Conservation (phyloP, 495 filamentous ascomycete genomes). For the Pyrenula massariospora region DNA sequence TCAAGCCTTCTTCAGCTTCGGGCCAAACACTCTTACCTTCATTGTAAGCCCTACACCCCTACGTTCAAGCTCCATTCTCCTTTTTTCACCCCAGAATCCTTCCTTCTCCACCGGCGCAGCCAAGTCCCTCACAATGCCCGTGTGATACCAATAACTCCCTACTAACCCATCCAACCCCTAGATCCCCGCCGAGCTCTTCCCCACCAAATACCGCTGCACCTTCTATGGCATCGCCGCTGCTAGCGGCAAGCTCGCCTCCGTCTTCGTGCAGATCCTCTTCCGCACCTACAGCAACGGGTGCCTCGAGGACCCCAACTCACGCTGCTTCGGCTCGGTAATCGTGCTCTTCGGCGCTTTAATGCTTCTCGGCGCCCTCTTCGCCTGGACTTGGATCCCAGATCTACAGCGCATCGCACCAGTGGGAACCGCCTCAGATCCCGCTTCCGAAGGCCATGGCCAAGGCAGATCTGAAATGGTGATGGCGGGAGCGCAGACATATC, state of each 20-base stretch:
- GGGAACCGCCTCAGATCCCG: background rate
- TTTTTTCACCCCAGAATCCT: too few relatives aligned
- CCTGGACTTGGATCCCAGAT: constrained; percentile 7
- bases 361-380: constrained; percentile 8
- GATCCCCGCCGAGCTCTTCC: constrained; percentile 35
- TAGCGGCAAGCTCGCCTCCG: constrained; percentile 31
- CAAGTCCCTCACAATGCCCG: too few relatives aligned
- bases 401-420: background rate
- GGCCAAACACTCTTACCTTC: constrained; percentile 49
- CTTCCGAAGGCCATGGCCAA: background rate
- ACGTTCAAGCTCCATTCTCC: background rate
- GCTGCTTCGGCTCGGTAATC: background rate
- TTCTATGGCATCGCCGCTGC: constrained; percentile 33
- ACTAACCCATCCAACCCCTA: constrained; percentile 1
- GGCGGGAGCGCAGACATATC: background rate
- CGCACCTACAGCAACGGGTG: constrained; percentile 1
- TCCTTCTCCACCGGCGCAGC: too few relatives aligned
- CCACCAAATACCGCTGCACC: constrained; percentile 32
- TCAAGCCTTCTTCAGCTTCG: constrained; percentile 53
- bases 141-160: background rate
- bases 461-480: too few relatives aligned
- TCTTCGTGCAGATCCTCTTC: constrained; percentile 26
- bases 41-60: constrained; percentile 24
- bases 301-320: background rate
- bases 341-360: background rate